A percentile compares a stretch with the other conserved stretches of the same genome.
Conservation (phyloP, 2,329 filamentous ascomycete species). For the Fusarium lateritium region DNA sequence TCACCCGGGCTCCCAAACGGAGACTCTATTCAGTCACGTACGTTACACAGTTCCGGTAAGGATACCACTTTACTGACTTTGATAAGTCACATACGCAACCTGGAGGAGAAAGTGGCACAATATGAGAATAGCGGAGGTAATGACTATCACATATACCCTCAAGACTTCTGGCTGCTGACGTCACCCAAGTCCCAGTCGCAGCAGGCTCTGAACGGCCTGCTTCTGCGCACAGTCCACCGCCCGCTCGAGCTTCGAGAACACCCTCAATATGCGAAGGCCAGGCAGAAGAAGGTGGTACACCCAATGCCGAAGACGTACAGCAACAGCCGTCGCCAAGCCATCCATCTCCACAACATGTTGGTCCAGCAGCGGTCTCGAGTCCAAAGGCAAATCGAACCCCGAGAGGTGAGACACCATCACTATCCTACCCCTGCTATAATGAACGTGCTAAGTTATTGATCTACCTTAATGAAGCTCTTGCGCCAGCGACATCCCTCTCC, state of each 20-base stretch:
- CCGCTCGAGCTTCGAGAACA: background rate
- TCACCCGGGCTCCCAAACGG: constrained; percentile 24
- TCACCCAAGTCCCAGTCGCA: background rate
- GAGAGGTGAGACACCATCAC: background rate
- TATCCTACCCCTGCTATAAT: background rate
- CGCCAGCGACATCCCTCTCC: constrained; percentile 16
- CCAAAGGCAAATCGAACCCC: background rate
- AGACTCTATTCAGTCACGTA: constrained; percentile 33
- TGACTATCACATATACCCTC: background rate
- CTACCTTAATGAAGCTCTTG: background rate
- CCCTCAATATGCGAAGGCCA: background rate
- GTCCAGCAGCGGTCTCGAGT: background rate
- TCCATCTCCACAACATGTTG: background rate
- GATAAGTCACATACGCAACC: background rate
- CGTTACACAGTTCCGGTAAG: background rate
- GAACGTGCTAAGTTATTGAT: background rate
- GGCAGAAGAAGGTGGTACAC: background rate
- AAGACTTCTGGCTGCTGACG: background rate
- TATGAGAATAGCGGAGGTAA: background rate
- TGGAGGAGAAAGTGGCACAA: background rate
- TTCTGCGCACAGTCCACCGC: background rate
- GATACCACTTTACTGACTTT: background rate
- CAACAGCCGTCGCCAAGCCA: background rate
- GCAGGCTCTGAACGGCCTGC: background rate
- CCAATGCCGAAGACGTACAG: background rate